phyloP scores from a whole-genome alignment of 2,329 filamentous ascomycete species.

The Xenosphaeropsis pyriputrescens region DNA sequence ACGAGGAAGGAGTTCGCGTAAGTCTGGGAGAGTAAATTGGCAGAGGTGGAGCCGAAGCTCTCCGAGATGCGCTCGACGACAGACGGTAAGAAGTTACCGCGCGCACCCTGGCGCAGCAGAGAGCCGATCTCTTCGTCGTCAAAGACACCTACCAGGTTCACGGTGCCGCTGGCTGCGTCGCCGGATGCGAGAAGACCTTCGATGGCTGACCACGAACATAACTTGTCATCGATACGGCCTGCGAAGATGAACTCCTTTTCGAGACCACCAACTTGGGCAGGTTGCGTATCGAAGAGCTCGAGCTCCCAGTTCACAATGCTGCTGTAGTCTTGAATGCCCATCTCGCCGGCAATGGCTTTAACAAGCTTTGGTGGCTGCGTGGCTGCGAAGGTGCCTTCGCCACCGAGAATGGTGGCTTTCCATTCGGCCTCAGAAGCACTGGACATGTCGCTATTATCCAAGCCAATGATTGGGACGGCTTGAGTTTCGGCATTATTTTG shows the following conservation, averaged over 20 bases:
- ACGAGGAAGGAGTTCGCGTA: slow-evolving; percentile 88
- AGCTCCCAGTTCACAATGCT: slow-evolving; percentile 92
- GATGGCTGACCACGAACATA: slow-evolving; percentile 87
- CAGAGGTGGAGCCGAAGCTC: slow-evolving; percentile 34
- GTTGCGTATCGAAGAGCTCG: slow-evolving; percentile 84
- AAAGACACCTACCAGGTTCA: slow-evolving; percentile 89
- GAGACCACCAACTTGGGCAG: slow-evolving; percentile 68
- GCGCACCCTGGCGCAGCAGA: slow-evolving; percentile 76
- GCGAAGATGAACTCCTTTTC: slow-evolving; percentile 92
- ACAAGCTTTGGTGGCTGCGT: slow-evolving; percentile 81
- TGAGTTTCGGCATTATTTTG: slow-evolving; percentile 75
- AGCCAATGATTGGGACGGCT: slow-evolving; percentile 83
- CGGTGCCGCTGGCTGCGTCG: slow-evolving; percentile 37
- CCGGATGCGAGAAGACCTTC: slow-evolving; percentile 64
- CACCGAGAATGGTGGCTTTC: slow-evolving; percentile 13
- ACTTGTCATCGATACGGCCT: slow-evolving; percentile 91
- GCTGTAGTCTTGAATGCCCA: slow-evolving; percentile 58
- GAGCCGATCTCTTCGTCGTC: slow-evolving; percentile 96
- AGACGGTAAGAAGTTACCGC: slow-evolving; percentile 73
- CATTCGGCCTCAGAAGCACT: slow-evolving; percentile 16
- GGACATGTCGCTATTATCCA: slow-evolving; percentile 54
- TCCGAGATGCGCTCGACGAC: slow-evolving; percentile 74
- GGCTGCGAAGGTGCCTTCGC: slow-evolving; percentile 47
- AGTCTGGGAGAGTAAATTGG: slow-evolving; percentile 59
- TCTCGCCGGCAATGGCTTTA: slow-evolving; percentile 61